These are phyloP conservation scores for Hemileccinum rubropunctum DNA, from an alignment of 768 basidiomycete species.

Conservation along the genomic window DNA sequence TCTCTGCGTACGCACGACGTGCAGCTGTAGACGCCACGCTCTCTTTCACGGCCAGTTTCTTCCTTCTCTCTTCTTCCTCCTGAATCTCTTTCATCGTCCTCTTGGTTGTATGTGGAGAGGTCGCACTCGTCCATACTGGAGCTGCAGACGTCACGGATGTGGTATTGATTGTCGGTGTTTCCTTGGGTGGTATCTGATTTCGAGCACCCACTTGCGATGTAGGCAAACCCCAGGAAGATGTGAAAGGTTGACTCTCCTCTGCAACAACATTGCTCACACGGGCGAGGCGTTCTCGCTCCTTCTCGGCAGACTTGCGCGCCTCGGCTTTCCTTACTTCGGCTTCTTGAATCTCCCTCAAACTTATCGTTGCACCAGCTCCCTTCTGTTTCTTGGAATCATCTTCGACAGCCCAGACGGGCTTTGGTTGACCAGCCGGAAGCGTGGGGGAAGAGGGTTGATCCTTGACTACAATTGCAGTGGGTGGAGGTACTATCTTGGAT, in stretches of 20 bases:
- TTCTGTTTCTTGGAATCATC: slow-evolving; percentile 63
- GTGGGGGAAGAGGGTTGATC: slow-evolving; percentile 25
- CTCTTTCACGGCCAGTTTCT: slow-evolving; percentile 64
- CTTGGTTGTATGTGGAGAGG: slow-evolving; percentile 56
- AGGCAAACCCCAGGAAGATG: slow-evolving; percentile 81
- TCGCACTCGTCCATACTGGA: slow-evolving; percentile 74
- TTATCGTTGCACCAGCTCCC: slow-evolving; percentile 45
- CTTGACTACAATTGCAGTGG: slow-evolving; percentile 8
- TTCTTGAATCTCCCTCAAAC: slow-evolving; percentile 93
- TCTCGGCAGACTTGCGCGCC: slow-evolving; percentile 69
- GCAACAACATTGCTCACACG: slow-evolving; percentile 41
- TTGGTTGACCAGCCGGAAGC: slow-evolving; percentile 32
- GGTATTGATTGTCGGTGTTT: slow-evolving; percentile 27
- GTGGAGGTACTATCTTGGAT: slow-evolving; percentile 14
- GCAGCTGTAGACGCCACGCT: slow-evolving; percentile 52
- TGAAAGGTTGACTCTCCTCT: slow-evolving; percentile 63
- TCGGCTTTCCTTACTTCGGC: slow-evolving; percentile 82
- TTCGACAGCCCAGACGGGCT: slow-evolving; percentile 66
- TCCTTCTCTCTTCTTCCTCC: slow-evolving; percentile 91
- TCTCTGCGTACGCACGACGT: slow-evolving; percentile 77
- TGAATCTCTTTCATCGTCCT: slow-evolving; percentile 99
- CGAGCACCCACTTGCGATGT: slow-evolving; percentile 75
- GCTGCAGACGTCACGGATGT: slow-evolving; percentile 32
- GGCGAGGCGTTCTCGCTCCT: slow-evolving; percentile 62
- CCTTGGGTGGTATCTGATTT: slow-evolving; percentile 39